phyloP scores from a whole-genome alignment of 371 early-diverging fungal genomes.

The Mucor sp. region DNA sequence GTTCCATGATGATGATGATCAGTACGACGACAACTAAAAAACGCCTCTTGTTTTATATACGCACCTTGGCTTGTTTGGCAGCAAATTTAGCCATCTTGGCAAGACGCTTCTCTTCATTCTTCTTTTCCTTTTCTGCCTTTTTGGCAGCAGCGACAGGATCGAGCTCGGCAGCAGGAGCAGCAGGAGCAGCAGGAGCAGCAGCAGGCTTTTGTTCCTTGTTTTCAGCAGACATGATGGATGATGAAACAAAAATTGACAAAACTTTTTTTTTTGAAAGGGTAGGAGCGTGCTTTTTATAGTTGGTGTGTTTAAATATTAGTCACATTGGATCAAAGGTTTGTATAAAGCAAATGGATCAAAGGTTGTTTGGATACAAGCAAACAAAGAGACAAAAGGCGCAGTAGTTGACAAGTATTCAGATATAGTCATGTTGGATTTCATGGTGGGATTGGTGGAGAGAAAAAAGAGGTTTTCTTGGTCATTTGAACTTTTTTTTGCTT shows the following conservation, averaged over 20 bases:
- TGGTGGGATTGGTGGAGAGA: not conserved
- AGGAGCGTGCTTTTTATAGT: not conserved
- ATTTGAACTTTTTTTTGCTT: not conserved
- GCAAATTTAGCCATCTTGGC: conserved; percentile 95
- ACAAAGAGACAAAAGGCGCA: not conserved
- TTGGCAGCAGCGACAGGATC: conserved; percentile 44
- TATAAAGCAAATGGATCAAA: no score
- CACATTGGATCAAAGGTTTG: not conserved
- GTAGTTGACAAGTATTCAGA: not conserved
- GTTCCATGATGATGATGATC: no score
- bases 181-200: conserved; percentile 12
- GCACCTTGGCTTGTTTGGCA: conserved; percentile 81
- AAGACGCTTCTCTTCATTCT: conserved; percentile 90
- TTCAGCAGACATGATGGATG: conserved; percentile 27
- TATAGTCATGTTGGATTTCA: not conserved
- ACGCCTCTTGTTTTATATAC: not conserved
- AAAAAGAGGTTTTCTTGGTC: not conserved
- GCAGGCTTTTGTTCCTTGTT: conserved; percentile 32
- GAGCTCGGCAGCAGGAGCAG: conserved; percentile 16
- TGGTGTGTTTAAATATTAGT: conserved; percentile 12
- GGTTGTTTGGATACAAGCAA: no score
- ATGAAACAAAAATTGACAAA: conserved; percentile 8
- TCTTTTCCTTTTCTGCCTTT: conserved; percentile 75
- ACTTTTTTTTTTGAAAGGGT: conserved; percentile 9
- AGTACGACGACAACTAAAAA: no score